Conservation (phyloP, 805 yeast genomes). For the Cyberlindnera maritima region DNA sequence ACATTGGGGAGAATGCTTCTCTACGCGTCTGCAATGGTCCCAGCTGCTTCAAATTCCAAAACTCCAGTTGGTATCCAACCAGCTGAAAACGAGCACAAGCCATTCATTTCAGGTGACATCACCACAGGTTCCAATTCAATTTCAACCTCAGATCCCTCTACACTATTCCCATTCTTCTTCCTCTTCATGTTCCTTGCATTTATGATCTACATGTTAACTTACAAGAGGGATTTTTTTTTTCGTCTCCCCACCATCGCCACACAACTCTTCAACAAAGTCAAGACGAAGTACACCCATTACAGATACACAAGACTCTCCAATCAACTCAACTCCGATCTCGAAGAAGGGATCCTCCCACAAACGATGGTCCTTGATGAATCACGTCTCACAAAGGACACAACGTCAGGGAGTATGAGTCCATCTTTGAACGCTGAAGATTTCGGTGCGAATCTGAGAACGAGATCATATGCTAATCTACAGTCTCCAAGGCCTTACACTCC, state of each 20-base stretch:
- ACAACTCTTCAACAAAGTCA: conserved; percentile 15
- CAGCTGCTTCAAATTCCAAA: conserved; percentile 6
- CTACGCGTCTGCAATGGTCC: conserved; percentile 62
- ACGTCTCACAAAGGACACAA: conserved; percentile 3
- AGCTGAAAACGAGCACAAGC: conserved; percentile 23
- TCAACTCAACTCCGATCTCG: conserved; percentile 22
- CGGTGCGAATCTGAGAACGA: conserved; percentile 20
- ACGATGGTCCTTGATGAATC: conserved; percentile 1
- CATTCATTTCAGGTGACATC: conserved; percentile 23
- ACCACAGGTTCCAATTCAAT: conserved; percentile 2
- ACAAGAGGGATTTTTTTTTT: conserved; percentile 12
- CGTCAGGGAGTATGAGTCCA: conserved; percentile 26
- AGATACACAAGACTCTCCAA: conserved; percentile 20
- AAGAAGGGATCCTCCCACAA: conserved; percentile 20
- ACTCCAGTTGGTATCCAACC: conserved; percentile 25
- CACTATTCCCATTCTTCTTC: conserved; percentile 14
- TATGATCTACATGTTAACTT: conserved; percentile 10
- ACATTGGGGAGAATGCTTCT: conserved; percentile 85
- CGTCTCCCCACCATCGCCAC: conserved; percentile 16
- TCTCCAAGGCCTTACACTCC: conserved; percentile 11
- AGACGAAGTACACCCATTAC: conserved; percentile 19
- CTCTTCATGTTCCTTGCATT: conserved; percentile 1
- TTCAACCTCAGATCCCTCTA: conserved; percentile 4
- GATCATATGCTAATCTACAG: conserved; percentile 25
- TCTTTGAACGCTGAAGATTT: conserved; percentile 16